These are phyloP conservation scores for Sugiyamaella valdiviana DNA, from an alignment of 805 yeast genomes.

Conservation along the genomic window DNA sequence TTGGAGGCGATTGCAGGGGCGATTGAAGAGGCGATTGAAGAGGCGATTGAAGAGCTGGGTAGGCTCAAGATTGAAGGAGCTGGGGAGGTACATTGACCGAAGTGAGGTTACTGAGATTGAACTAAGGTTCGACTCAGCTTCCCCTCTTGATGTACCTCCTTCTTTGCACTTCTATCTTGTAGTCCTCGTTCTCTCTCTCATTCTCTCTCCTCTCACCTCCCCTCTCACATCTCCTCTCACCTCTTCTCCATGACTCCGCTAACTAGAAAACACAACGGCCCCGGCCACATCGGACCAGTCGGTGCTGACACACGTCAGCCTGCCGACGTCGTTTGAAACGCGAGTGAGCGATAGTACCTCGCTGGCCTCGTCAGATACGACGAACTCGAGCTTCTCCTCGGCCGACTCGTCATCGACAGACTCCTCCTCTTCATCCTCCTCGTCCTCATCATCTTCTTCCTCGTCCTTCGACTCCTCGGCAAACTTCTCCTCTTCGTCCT, in stretches of 20 bases:
- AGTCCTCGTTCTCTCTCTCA: not conserved
- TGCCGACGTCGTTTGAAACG: not conserved
- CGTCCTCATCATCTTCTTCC: slow-evolving; percentile 1
- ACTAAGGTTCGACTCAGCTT: no score
- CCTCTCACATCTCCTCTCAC: not conserved
- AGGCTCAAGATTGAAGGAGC: no score
- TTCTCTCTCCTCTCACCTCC: not conserved
- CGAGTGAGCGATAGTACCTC: not conserved
- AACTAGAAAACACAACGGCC: not conserved
- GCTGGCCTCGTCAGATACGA: not conserved
- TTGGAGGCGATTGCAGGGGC: no score
- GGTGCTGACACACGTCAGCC: not conserved
- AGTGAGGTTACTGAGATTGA: no score
- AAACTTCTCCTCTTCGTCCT: not conserved
- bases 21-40: no score
- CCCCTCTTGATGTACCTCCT: no score
- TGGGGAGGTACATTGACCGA: no score
- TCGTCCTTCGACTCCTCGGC: not conserved
- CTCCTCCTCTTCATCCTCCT: slow-evolving; percentile 3
- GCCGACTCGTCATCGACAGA: not conserved
- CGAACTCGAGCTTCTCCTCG: not conserved
- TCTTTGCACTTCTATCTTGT: no score
- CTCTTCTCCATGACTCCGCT: no score
- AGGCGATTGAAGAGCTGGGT: no score
- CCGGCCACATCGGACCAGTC: not conserved